Evolutionary conservation across 345 rosid species (phyloP).

Genomic region (Raphanus sativus): DNA sequence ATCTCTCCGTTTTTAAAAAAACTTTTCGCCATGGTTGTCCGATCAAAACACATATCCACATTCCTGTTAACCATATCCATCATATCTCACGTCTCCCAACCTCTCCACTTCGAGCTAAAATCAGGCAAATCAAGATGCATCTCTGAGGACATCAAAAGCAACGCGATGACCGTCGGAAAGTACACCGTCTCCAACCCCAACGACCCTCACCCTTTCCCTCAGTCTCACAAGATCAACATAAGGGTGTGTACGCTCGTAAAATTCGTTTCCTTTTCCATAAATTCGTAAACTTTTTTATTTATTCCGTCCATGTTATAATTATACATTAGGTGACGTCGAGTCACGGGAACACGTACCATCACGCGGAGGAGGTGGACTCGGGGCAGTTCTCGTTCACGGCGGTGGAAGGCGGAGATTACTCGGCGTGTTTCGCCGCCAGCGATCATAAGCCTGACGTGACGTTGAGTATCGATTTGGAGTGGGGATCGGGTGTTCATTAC

Average conservation of each 20-base stretch:
- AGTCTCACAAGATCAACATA: slow-evolving; percentile 67
- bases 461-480: slow-evolving; percentile 75
- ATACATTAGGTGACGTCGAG: slow-evolving; percentile 88
- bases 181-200: slow-evolving; percentile 68
- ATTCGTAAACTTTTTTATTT: not conserved
- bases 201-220: slow-evolving; percentile 65
- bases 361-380: slow-evolving; percentile 59
- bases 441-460: slow-evolving; percentile 58
- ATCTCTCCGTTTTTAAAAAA: not conserved
- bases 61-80: slow-evolving; percentile 24
- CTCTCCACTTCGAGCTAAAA: slow-evolving; percentile 75
- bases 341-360: slow-evolving; percentile 68
- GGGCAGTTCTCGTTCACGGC: slow-evolving; percentile 92
- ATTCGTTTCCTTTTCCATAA: not conserved
- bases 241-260: slow-evolving; percentile 44
- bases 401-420: slow-evolving; percentile 77
- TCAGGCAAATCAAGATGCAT: slow-evolving; percentile 87
- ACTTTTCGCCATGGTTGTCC: slow-evolving; percentile 36
- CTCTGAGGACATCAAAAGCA: slow-evolving; percentile 83
- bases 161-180: slow-evolving; percentile 86
- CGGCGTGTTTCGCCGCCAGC: slow-evolving; percentile 70
- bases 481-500: slow-evolving; percentile 80
- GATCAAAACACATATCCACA: not conserved
- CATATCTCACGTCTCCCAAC: slow-evolving; percentile 37
- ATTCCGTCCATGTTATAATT: too few relatives aligned